These are phyloP conservation scores for Glomus cerebriforme DNA, from an alignment of 192 early-diverging fungal species.

Conservation along the genomic window DNA sequence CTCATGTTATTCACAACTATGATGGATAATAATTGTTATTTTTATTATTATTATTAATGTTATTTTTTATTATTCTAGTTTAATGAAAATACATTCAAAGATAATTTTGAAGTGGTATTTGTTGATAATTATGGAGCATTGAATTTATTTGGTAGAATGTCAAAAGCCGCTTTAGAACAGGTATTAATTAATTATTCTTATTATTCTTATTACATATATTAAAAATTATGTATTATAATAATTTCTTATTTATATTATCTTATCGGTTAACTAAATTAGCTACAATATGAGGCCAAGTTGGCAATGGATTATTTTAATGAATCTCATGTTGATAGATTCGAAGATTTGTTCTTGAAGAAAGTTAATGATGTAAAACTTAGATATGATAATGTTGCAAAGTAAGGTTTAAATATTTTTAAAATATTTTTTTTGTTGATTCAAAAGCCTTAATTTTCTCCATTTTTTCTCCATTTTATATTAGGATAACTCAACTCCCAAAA, in stretches of 20 bases:
- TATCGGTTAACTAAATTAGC: constrained; percentile 37
- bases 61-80: too few species aligned
- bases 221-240: constrained; percentile 21
- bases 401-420: constrained; percentile 2
- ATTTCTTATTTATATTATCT: constrained; percentile 39
- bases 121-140: constrained; percentile 83
- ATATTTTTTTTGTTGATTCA: not conserved
- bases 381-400: constrained; percentile 74
- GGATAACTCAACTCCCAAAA: constrained; percentile 13
- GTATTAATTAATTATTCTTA: constrained; percentile 44
- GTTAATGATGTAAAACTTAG: constrained; percentile 63
- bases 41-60: too few species aligned
- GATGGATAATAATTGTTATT: not conserved
- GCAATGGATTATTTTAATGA: constrained; percentile 70
- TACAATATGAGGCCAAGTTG: constrained; percentile 73
- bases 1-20: too few species aligned
- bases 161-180: constrained; percentile 65
- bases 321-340: constrained; percentile 67
- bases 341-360: constrained; percentile 74
- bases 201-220: constrained; percentile 46
- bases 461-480: not conserved
- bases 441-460: not conserved
- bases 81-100: constrained; percentile 56
- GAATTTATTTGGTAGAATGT: constrained; percentile 78
- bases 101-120: constrained; percentile 76